Evolutionary conservation across 169 alveolate genomes (phyloP).

Genomic region (Cryptosporidium sp.): DNA sequence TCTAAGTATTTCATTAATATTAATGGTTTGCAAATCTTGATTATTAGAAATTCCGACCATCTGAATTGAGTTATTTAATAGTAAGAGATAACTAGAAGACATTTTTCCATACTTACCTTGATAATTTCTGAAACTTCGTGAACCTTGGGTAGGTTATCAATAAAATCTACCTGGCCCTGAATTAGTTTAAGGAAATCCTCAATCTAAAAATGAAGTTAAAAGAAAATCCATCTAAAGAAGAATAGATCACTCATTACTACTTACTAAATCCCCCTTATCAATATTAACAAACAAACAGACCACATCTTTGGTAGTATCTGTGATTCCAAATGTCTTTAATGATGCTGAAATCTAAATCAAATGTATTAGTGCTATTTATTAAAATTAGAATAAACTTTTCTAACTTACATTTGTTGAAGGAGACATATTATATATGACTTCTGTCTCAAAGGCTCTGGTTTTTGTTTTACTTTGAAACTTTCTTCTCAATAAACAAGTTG

Average conservation of each 20-base stretch:
- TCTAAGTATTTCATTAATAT: conserved; percentile 10
- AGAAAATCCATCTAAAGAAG: background rate
- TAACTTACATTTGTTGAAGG: conserved; percentile 73
- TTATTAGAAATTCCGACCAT: conserved; percentile 27
- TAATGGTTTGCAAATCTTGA: background rate
- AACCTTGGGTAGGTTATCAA: conserved; percentile 15
- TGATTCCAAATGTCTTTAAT: conserved; percentile 49
- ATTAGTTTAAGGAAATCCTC: background rate
- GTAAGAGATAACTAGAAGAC: background rate
- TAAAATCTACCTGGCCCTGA: conserved; percentile 16
- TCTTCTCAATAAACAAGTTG: conserved; percentile 26
- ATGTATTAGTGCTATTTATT: background rate
- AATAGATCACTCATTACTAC: background rate
- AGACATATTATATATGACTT: conserved; percentile 58
- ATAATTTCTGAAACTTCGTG: conserved; percentile 30
- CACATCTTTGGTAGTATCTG: conserved; percentile 25
- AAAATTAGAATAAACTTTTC: background rate
- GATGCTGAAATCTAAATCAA: conserved; percentile 30
- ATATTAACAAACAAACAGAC: conserved; percentile 38
- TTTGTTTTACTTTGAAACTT: conserved; percentile 26
- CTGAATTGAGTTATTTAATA: background rate
- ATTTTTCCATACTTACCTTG: conserved; percentile 27
- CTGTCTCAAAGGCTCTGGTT: conserved; percentile 65
- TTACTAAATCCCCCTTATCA: conserved; percentile 1
- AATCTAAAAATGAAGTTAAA: conserved; percentile 13